Base-by-base conservation (phyloP, 495 filamentous ascomycete species). In the Daldinia bambusicola region DNA sequence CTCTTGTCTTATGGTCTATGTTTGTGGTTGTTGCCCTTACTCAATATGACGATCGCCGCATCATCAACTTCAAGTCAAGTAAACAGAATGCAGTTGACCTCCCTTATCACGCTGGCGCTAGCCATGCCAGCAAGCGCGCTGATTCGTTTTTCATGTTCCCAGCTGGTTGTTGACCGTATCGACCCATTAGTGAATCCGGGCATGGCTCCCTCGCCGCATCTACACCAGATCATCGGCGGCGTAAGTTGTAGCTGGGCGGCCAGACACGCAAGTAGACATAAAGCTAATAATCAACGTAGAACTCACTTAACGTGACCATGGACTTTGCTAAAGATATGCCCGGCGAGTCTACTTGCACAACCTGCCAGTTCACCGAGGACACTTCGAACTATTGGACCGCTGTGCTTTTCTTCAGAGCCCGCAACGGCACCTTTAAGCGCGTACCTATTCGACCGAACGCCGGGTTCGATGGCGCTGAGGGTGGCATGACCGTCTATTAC, bases 311-410 rank as follows among this genome's bases (percentile, higher is more conserved):
- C 36, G 74, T 53, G 18, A 72, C 73, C 9, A 80, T 80, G 77
- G 69, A 77, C 26, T 72, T 72, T 14, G 71, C 66, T 10, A 76
- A 75, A 38, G 76, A 79, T 26, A 73, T 78, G 69, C 59, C 77
- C 4, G 60, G 61, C 45, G 67, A 67, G 43, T 75, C 74, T 2
- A 69, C 63, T 38, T 78, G 77, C 56, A 78, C 76, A 1, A 76
- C 67, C 10, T 79, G 76, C 56, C 76, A 74, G 55, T 79, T 76
- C 70, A 72, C 70, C 12, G 76, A 79, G 32, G 77, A 79, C 37
- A 76, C 76, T 12, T 79, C 77, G 10, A 81, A 81, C 74, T 81
- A 82, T 62, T 81, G 79, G 79, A 81, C 79, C 1, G 79, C 80
- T 2, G 68, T 76, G 8, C 74, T 82, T 43, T 82, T 77, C 75